These are phyloP conservation scores for Dictyostelium brefeldianum DNA, from an alignment of 78 protist genomes.

Conservation along the genomic window DNA sequence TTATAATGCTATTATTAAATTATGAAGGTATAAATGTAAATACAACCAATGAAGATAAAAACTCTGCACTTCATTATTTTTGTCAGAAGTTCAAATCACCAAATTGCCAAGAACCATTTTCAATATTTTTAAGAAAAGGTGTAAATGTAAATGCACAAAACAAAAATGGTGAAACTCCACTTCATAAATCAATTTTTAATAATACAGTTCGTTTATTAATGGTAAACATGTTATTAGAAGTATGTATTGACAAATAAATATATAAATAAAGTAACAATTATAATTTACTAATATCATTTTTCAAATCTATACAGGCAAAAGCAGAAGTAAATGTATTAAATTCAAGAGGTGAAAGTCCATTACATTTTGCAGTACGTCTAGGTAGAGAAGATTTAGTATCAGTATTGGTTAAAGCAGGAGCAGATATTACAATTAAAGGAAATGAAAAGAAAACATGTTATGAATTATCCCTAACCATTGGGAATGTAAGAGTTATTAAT, in stretches of 20 bases:
- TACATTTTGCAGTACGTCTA: constrained; percentile 83
- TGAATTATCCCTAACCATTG: constrained; percentile 48
- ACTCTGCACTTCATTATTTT: constrained; percentile 86
- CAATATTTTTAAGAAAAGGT: constrained; percentile 52
- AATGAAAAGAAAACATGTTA: constrained; percentile 75
- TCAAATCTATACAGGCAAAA: constrained; percentile 24
- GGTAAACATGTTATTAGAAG: constrained; percentile 72
- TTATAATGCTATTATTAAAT: constrained; percentile 29
- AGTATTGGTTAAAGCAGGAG: constrained; percentile 83
- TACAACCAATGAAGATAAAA: constrained; percentile 69
- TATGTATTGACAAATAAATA: no score
- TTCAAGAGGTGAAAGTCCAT: constrained; percentile 75
- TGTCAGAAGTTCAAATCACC: constrained; percentile 83
- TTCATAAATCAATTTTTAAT: constrained; percentile 85
- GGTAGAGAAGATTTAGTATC: constrained; percentile 85
- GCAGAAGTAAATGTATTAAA: constrained; percentile 83
- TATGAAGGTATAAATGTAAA: constrained; percentile 79
- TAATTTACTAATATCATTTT: not conserved
- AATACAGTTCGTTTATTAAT: constrained; percentile 76
- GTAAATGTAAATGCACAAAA: constrained; percentile 84
- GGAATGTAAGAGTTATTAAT: constrained; percentile 56
- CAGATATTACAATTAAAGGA: constrained; percentile 64
- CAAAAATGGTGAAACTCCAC: constrained; percentile 84
- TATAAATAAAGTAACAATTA: no score
- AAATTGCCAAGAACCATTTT: constrained; percentile 81